These are phyloP conservation scores for Physcomitrium patens DNA, from an alignment of 225 moss, liverwort and hornwort genomes.

Conservation along the genomic window DNA sequence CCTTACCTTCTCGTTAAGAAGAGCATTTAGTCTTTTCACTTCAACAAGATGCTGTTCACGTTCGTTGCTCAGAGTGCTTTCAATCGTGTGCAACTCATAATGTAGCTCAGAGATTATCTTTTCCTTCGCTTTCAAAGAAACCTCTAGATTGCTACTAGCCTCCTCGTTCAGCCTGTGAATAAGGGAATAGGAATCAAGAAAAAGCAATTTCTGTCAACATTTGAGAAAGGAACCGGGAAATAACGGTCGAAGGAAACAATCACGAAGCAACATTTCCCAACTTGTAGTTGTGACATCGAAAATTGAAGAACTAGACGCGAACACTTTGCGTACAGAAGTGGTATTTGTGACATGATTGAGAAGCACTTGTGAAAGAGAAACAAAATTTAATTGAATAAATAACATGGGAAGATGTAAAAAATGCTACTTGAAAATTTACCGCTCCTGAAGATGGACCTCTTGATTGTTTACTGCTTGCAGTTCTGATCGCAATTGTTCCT, in stretches of 20 bases:
- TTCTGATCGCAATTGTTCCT: constrained; percentile 93
- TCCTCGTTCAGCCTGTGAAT: constrained; percentile 75
- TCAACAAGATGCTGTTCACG: constrained; percentile 80
- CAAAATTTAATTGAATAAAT: not conserved
- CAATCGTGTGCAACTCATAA: constrained; percentile 77
- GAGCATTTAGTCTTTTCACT: constrained; percentile 62
- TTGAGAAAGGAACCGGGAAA: no score
- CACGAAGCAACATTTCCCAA: not conserved
- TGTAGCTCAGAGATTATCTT: constrained; percentile 95
- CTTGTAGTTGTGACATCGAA: constrained; percentile 5
- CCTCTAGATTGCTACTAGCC: constrained; percentile 88
- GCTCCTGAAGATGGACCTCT: constrained; percentile 79
- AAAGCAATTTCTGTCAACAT: not conserved
- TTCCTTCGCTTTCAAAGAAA: constrained; percentile 87
- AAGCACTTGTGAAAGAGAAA: constrained; percentile 17
- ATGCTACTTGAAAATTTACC: constrained; percentile 46
- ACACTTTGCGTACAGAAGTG: not conserved
- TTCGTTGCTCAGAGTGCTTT: constrained; percentile 67
- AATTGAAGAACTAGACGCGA: not conserved
- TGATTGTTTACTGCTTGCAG: constrained; percentile 83
- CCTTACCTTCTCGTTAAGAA: constrained; percentile 78
- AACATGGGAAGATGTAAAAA: constrained; percentile 17
- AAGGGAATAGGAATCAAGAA: constrained; percentile 1
- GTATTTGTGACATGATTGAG: not conserved
- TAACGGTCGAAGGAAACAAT: not conserved